Base-by-base conservation (phyloP, 1,139 yeast species). In the Cylindricascospora bacillispora region DNA sequence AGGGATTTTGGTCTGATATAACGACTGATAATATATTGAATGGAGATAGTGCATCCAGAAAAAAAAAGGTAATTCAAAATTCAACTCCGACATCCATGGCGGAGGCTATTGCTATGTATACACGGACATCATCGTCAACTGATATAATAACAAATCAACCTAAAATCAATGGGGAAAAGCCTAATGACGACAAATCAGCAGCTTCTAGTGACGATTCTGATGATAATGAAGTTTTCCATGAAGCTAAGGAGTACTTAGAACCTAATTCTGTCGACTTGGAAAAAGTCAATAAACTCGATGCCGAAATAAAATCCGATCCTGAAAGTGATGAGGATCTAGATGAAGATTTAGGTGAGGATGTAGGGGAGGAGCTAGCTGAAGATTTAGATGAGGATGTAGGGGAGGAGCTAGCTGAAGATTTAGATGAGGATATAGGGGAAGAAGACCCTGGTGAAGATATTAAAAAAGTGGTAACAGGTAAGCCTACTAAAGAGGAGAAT, bases 151-250 rank as follows among this genome's bases (percentile, higher is more conserved):
- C n/a, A n/a, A n/a, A n/a, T n/a, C n/a, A n/a, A n/a, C n/a, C n/a
- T n/a, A n/a, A n/a, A n/a, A n/a, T n/a, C 17, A 36, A 37, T 17
- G 30, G 17, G 5, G 40, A 34, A 18, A 30, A 28, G 5, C 30
- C 29, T 10, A 38, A 29, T 2, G 33, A 31, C 24, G 33, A 23
- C 14, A 26, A 37, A 14, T 28, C 39, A 30, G 42, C 31, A 11
- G 31, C 40, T 26, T 24, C 38, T 5, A 38, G 37, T 15, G 45
- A 38, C 15, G 47, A 43, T 18, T 14, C 19, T n/a, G 18, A 21
- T 5, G 29, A 27, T 15, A 11, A 22, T 15, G 50, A 53, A 29
- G 55, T 47, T 18, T 48, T 49, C 15, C 57, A 49, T 24, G 56
- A 46, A 17, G 57, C 53, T 12, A 48, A 44, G 17, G 54, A 46